These are phyloP conservation scores for Zizania palustris DNA, from an alignment of 202 grass and related monocot species.

Conservation along the genomic window DNA sequence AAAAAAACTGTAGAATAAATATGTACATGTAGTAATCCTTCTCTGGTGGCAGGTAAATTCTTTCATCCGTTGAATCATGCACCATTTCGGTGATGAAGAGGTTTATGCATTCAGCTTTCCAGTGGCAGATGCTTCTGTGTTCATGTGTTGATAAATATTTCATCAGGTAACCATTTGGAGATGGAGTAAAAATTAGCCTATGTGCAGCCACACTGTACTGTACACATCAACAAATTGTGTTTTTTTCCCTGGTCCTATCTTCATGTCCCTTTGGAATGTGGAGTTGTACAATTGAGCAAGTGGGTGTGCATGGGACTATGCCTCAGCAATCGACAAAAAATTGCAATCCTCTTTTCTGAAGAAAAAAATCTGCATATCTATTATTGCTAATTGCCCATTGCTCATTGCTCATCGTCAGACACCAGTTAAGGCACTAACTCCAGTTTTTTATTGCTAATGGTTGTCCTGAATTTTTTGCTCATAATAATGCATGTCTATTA, in stretches of 20 bases:
- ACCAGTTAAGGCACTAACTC: slow-evolving; percentile 17
- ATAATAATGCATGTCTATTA: slow-evolving; percentile 8
- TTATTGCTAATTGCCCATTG: too few relatives aligned
- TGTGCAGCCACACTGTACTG: neutral
- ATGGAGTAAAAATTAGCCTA: neutral
- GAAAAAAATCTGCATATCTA: neutral
- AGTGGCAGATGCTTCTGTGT: slow-evolving; percentile 26
- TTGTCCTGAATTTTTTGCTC: neutral
- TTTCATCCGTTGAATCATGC: neutral
- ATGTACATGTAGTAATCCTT: neutral
- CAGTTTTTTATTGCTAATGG: slow-evolving; percentile 38
- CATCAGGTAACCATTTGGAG: slow-evolving; percentile 38
- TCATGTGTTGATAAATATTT: slow-evolving; percentile 22
- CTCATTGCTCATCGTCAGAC: slow-evolving; percentile 6
- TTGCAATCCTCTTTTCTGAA: neutral
- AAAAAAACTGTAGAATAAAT: slow-evolving; percentile 13
- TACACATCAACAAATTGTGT: neutral
- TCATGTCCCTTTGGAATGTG: slow-evolving; percentile 22
- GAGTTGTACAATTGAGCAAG: neutral
- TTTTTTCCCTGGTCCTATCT: neutral
- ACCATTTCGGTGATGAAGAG: slow-evolving; percentile 13
- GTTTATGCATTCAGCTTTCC: neutral
- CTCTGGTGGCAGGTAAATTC: slow-evolving; percentile 1
- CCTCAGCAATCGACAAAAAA: neutral
- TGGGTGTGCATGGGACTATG: neutral